A percentile compares a stretch with the other conserved stretches of the same genome.
Evolutionary conservation across 257 asterid genomes (phyloP).

Genomic region (Verbena officinalis): DNA sequence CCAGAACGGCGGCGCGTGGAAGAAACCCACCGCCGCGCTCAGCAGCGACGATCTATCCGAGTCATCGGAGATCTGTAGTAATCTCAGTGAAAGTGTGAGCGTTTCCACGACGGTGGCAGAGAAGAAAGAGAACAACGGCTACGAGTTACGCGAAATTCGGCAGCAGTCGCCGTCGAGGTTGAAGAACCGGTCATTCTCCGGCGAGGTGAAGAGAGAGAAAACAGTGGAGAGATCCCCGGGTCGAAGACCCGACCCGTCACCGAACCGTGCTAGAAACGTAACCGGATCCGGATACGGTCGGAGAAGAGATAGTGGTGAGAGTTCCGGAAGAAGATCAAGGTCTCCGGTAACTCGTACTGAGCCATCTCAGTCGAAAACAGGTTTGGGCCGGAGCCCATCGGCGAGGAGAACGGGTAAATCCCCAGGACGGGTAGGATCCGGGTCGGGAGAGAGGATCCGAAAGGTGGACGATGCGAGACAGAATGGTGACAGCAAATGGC

Average conservation of each 20-base stretch:
- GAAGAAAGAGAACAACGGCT: constrained; percentile 25
- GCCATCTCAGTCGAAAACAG: constrained; percentile 30
- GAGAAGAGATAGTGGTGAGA: constrained; percentile 53
- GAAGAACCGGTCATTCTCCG: constrained; percentile 42
- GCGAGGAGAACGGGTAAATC: constrained; percentile 57
- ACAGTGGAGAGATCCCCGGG: constrained; percentile 54
- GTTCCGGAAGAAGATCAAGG: constrained; percentile 64
- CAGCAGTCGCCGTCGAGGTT: constrained; percentile 55
- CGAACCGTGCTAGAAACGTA: constrained; percentile 46
- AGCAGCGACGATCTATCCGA: constrained; percentile 36
- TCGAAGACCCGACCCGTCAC: constrained; percentile 55
- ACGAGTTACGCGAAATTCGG: constrained; percentile 39
- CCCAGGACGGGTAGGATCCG: constrained; percentile 65
- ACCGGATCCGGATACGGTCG: constrained; percentile 36
- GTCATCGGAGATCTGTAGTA: constrained; percentile 48
- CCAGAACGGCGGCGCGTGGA: constrained; percentile 30
- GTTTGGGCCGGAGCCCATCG: constrained; percentile 50
- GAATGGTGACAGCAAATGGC: constrained; percentile 38
- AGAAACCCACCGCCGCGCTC: constrained; percentile 33
- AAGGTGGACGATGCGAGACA: constrained; percentile 40
- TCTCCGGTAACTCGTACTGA: constrained; percentile 67
- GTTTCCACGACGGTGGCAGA: constrained; percentile 38
- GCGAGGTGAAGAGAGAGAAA: constrained; percentile 37
- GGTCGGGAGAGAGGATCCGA: constrained; percentile 48
- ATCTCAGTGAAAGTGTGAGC: constrained; percentile 39